A percentile compares a stretch with the other conserved stretches of the same genome.
These are phyloP conservation scores for Parmelia sp. DNA, from an alignment of 495 filamentous ascomycete species.

Conservation along the genomic window DNA sequence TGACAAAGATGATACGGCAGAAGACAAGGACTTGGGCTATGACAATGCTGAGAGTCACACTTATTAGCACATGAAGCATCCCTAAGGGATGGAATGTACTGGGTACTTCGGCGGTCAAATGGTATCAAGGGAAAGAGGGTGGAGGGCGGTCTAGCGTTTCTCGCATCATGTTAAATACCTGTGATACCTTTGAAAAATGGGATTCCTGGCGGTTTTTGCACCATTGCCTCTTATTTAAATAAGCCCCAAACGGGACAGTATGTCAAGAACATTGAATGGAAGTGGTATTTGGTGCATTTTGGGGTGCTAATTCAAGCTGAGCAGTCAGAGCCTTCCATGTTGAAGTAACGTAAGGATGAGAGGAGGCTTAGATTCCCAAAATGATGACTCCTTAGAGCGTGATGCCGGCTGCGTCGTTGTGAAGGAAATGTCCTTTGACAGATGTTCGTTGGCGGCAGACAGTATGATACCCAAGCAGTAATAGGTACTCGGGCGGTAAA, in stretches of 20 bases:
- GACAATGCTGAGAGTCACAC: constrained; percentile 13
- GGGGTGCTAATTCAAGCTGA: too few species aligned
- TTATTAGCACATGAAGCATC: background rate
- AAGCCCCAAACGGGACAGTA: background rate
- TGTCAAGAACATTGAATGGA: background rate
- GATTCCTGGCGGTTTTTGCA: background rate
- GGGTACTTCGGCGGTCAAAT: background rate
- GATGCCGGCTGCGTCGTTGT: too few species aligned
- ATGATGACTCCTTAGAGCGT: too few species aligned
- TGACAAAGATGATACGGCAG: constrained; percentile 19
- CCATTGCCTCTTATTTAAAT: background rate
- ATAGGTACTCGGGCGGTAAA: too few species aligned
- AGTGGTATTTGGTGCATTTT: background rate
- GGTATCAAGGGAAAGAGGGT: background rate
- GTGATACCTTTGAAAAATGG: background rate
- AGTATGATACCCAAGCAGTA: too few species aligned
- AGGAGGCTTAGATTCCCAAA: too few species aligned
- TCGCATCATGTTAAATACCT: background rate
- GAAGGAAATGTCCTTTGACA: too few species aligned
- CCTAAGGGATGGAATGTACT: background rate
- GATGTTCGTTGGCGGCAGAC: too few species aligned
- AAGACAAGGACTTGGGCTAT: constrained; percentile 21
- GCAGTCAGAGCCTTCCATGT: background rate
- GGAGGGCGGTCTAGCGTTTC: background rate
- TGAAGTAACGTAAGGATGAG: background rate